Evolutionary conservation across 768 basidiomycete species (phyloP), one percentile per base, ranked within the genome.

Genomic region (Suillus hirtellus): DNA sequence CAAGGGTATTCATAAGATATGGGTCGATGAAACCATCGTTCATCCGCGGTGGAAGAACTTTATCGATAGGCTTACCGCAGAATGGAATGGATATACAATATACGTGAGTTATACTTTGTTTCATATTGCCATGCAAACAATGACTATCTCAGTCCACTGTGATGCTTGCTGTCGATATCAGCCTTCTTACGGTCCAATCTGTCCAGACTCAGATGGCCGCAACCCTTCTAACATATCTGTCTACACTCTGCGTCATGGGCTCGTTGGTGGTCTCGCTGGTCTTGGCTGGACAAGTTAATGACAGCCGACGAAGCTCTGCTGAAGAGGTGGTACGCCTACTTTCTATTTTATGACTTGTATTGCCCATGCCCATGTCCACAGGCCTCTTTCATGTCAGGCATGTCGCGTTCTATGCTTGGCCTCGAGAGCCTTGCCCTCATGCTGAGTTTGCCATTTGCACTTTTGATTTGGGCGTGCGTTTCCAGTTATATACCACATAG

Each of bases 21-120:
- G 76, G 77, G 75, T 81, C 4, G 84, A 85, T 68, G 67, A 70
- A 0, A 72, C 78, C 10, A 73, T 82, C 60, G 75, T 77, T 44
- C 63, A 72, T 17, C 67, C 68, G 7, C 66, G 72, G 6, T 85
- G 83, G 82, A 64, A 69, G 3, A 69, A 73, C 3, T 79, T 80
- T 59, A 76, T 85, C n/a, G 59, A 61, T 9, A 78, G 78, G 24
- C 71, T 84, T 34, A 77, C 73, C 40, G 72, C 72, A 9, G 81
- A 86, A 66, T 83, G 82, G 84, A 71, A 78, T 61, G 79, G 80
- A 54, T 78, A 83, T 47, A 79, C 78, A 40, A 78, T 82, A 46
- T 81, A 79, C 59, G 85, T 85, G 53, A 38, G 81, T 68, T 19
- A 24, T 42, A n/a, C 11, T 15, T 3, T 14, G 2, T 21, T 27